Evolutionary conservation across 176 grass and related monocot species (phyloP).

Genomic region (Thalia dealbata): DNA sequence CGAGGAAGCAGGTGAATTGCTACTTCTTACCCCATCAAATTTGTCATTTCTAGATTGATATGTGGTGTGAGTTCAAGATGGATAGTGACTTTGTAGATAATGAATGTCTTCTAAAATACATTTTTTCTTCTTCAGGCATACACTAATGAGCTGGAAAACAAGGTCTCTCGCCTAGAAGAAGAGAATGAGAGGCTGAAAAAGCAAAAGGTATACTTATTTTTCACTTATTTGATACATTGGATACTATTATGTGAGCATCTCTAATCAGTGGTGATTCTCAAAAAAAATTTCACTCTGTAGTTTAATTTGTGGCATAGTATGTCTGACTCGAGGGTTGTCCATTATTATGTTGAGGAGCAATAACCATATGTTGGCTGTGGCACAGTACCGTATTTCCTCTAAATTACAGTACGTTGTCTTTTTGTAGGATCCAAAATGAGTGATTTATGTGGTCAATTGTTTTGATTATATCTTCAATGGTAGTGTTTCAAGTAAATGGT

Average conservation of each 20-base stretch:
- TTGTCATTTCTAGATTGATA: neutral
- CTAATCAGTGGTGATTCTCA: neutral
- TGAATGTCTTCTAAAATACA: slow-evolving; percentile 3
- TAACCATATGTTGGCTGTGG: too few relatives aligned
- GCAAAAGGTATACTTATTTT: slow-evolving; percentile 53
- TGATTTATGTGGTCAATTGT: neutral
- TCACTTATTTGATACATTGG: neutral
- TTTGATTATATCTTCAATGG: neutral
- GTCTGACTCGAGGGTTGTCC: too few relatives aligned
- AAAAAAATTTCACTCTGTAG: neutral
- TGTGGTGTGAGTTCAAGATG: neutral
- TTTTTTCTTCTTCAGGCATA: slow-evolving; percentile 66
- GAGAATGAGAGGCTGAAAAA: slow-evolving; percentile 75
- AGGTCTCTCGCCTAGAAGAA: slow-evolving; percentile 81
- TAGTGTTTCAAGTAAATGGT: neutral
- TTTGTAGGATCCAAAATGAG: neutral
- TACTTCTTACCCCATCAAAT: neutral
- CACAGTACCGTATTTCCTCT: neutral
- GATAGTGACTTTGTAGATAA: neutral
- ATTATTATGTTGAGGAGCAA: too few relatives aligned
- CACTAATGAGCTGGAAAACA: slow-evolving; percentile 97
- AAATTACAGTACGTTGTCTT: neutral
- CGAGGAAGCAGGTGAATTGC: slow-evolving; percentile 62
- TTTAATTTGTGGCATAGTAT: too few relatives aligned
- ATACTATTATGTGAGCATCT: neutral